A percentile compares a stretch with the other conserved stretches of the same genome.
Conservation (phyloP, 306 rosid genomes). For the Mimosa pudica region DNA sequence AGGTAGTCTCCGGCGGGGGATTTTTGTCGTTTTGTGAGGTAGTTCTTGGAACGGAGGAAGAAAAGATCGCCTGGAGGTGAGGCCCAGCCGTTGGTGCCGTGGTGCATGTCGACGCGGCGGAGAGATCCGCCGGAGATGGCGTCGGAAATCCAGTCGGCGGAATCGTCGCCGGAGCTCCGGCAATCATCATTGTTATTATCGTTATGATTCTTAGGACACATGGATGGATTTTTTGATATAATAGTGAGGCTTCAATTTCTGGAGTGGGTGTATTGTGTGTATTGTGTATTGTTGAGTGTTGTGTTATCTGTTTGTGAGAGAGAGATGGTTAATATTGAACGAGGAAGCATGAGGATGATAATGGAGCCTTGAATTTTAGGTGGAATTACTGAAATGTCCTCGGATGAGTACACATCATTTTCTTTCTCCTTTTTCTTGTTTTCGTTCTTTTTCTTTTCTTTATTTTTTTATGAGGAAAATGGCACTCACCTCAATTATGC, state of each 20-base stretch:
- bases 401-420: not conserved
- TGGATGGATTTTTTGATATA: not conserved
- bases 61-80: slow-evolving; percentile 84
- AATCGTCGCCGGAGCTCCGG: slow-evolving; percentile 44
- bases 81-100: slow-evolving; percentile 89
- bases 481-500: not conserved
- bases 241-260: not conserved
- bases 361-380: not conserved
- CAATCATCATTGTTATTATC: slow-evolving; percentile 25
- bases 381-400: not conserved
- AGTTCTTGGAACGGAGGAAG: slow-evolving; percentile 61
- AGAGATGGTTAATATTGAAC: not conserved
- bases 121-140: slow-evolving; percentile 68
- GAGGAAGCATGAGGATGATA: not conserved
- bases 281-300: no score
- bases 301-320: not conserved
- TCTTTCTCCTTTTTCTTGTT: not conserved
- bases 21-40: slow-evolving; percentile 59
- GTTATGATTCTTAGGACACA: slow-evolving; percentile 50
- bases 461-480: not conserved
- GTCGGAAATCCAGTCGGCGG: slow-evolving; percentile 65
- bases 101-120: slow-evolving; percentile 61
- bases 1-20: slow-evolving; percentile 73
- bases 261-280: no score
- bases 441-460: not conserved